Evolutionary conservation across 306 rosid species (phyloP).

Genomic region (Parietaria judaica): DNA sequence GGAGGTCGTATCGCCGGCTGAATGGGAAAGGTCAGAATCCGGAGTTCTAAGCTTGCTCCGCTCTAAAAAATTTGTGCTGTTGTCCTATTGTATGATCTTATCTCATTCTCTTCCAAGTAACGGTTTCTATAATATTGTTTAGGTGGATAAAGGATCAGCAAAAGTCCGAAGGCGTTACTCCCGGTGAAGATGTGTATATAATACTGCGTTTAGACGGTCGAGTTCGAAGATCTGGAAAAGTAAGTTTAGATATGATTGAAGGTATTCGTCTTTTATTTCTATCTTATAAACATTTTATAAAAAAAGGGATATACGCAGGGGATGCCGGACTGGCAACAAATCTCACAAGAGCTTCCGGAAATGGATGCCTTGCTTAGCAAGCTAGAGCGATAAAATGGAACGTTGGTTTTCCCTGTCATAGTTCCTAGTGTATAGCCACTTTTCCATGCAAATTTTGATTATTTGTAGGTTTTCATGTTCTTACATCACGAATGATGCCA

Average conservation of each 20-base stretch:
- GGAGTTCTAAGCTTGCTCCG: too few relatives aligned
- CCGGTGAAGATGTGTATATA: conserved; percentile 83
- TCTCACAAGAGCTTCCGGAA: conserved; percentile 74
- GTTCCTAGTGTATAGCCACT: too few relatives aligned
- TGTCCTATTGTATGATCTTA: background rate
- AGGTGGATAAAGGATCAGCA: conserved; percentile 97
- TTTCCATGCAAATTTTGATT: too few relatives aligned
- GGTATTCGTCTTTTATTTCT: too few relatives aligned
- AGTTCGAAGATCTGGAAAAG: conserved; percentile 91
- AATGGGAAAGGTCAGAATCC: conserved; percentile 81
- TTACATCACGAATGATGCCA: too few relatives aligned
- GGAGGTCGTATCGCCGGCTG: conserved; percentile 70
- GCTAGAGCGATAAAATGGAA: too few relatives aligned
- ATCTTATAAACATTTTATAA: too few relatives aligned
- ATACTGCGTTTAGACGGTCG: conserved; percentile 92
- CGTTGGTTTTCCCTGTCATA: too few relatives aligned
- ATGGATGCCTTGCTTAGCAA: conserved; percentile 85
- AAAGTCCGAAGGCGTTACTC: conserved; percentile 79
- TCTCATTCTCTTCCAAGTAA: background rate
- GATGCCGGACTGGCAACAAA: conserved; percentile 93
- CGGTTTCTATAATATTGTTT: conserved; percentile 18
- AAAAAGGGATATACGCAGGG: conserved; percentile 43
- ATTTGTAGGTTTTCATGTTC: too few relatives aligned
- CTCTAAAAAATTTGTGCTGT: too few relatives aligned
- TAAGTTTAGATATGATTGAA: conserved; percentile 26